phyloP scores from a whole-genome alignment of 805 yeast species.

The Saturnispora mendoncae region DNA sequence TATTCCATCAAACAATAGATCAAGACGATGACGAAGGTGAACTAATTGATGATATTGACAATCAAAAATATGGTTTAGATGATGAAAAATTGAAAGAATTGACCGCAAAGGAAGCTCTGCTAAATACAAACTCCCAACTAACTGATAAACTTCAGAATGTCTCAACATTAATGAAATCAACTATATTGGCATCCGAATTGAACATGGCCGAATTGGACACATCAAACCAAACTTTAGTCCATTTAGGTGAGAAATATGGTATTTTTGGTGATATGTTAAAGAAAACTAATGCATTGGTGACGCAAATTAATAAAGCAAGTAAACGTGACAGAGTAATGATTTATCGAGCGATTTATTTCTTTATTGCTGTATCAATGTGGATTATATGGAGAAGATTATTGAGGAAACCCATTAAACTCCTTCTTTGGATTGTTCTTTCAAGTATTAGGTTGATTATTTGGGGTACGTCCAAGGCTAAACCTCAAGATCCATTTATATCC shows the following conservation, averaged over 20 bases:
- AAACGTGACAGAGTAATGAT: slow-evolving; percentile 40
- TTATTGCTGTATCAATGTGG: slow-evolving; percentile 38
- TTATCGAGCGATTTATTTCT: slow-evolving; percentile 39
- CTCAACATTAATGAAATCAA: slow-evolving; percentile 39
- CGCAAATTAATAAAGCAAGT: slow-evolving; percentile 45
- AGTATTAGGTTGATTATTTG: slow-evolving; percentile 11
- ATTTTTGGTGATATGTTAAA: slow-evolving; percentile 34
- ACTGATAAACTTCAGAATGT: slow-evolving; percentile 41
- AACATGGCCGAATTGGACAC: slow-evolving; percentile 40
- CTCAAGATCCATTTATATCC: background rate
- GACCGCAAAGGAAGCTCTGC: slow-evolving; percentile 33
- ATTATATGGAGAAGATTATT: slow-evolving; percentile 42
- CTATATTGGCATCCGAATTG: slow-evolving; percentile 43
- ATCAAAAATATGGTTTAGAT: slow-evolving; percentile 16
- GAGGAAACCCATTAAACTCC: slow-evolving; percentile 34
- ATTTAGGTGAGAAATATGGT: slow-evolving; percentile 34
- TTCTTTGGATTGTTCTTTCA: slow-evolving; percentile 37
- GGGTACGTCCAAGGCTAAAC: slow-evolving; percentile 3
- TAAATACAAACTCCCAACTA: slow-evolving; percentile 38
- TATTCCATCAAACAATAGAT: slow-evolving; percentile 11
- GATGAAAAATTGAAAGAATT: slow-evolving; percentile 23
- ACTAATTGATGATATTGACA: slow-evolving; percentile 6
- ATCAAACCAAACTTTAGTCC: slow-evolving; percentile 35
- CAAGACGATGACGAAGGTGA: background rate
- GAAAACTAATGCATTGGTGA: slow-evolving; percentile 38